phyloP scores from a whole-genome alignment of 192 early-diverging fungal genomes.

The Mortierella claussenii region DNA sequence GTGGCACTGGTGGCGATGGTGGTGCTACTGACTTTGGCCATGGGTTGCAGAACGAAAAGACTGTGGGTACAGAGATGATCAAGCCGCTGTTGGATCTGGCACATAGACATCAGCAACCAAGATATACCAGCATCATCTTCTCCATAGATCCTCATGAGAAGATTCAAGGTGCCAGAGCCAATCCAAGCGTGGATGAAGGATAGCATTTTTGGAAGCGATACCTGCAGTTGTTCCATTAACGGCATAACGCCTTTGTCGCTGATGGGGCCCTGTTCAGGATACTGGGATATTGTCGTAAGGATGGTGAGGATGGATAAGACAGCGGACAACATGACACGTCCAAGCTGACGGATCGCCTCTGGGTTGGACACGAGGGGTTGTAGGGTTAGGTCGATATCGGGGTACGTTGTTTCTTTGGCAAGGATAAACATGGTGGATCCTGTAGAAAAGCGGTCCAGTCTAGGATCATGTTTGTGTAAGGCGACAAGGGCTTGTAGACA shows the following conservation, averaged over 20 bases:
- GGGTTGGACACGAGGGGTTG: conserved; percentile 6
- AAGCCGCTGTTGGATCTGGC: conserved; percentile 12
- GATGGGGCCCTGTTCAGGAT: not conserved
- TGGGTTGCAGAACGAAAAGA: too few relatives aligned
- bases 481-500: not conserved
- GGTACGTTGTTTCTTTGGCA: not conserved
- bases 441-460: conserved; percentile 12
- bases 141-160: conserved; percentile 27
- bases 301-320: conserved; percentile 10
- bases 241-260: not conserved
- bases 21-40: too few relatives aligned
- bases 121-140: conserved; percentile 39
- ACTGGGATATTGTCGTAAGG: not conserved
- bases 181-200: conserved; percentile 7
- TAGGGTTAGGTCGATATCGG: not conserved
- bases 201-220: not conserved
- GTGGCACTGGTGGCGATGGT: too few relatives aligned
- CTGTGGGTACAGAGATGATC: not conserved
- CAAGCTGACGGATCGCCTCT: conserved; percentile 28
- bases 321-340: conserved; percentile 11
- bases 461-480: conserved; percentile 1
- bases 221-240: not conserved
- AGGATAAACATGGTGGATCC: conserved; percentile 14
- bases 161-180: conserved; percentile 3
- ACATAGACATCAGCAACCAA: conserved; percentile 29